Conservation (phyloP, 495 filamentous ascomycete species). For the Aspergillus nanangensis region DNA sequence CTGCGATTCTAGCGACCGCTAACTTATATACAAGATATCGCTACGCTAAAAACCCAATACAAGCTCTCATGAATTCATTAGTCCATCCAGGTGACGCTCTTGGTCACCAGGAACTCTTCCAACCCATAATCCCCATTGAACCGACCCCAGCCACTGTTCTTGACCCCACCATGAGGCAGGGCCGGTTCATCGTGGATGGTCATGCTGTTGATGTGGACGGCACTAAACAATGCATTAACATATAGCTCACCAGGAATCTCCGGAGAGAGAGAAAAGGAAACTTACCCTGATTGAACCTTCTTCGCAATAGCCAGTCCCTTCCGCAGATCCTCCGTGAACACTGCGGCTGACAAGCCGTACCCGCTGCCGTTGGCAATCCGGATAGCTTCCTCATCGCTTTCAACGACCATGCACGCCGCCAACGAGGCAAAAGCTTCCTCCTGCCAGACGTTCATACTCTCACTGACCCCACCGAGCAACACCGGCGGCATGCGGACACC, state of each 20-base stretch:
- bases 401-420: constrained; percentile 45
- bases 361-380: constrained; percentile 42
- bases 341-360: constrained; percentile 43
- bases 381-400: constrained; percentile 43
- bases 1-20: no score
- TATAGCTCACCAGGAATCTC: background rate
- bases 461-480: constrained; percentile 60
- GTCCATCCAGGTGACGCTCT: constrained; percentile 73
- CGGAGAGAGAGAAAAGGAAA: background rate
- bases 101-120: constrained; percentile 75
- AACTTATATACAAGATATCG: no score
- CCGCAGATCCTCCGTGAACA: constrained; percentile 44
- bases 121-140: constrained; percentile 53
- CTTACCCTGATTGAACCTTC: constrained; percentile 43
- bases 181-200: constrained; percentile 77
- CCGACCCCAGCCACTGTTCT: constrained; percentile 75
- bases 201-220: constrained; percentile 87
- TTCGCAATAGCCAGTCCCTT: constrained; percentile 39
- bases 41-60: no score
- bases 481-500: constrained; percentile 65
- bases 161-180: constrained; percentile 79
- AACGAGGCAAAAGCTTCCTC: constrained; percentile 77
- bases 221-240: constrained; percentile 22
- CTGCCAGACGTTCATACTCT: constrained; percentile 74
- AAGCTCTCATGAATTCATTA: constrained; percentile 3